These are phyloP conservation scores for Quaeritorhiza haematococci DNA, from an alignment of 371 early-diverging fungal genomes.

Conservation along the genomic window DNA sequence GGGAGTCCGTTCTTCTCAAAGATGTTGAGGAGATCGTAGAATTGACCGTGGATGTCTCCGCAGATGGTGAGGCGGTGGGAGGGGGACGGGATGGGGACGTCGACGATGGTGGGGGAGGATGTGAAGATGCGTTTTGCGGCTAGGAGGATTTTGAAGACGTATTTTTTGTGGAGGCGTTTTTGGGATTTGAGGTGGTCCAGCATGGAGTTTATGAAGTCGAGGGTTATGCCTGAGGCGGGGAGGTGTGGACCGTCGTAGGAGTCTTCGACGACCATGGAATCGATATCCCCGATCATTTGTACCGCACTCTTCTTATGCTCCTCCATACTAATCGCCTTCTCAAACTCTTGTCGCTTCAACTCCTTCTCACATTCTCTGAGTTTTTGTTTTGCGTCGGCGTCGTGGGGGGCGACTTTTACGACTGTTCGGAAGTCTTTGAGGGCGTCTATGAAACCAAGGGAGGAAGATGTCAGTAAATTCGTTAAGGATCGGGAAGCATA, in stretches of 20 bases:
- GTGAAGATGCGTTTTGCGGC: slow-evolving; percentile 66
- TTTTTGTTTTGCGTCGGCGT: slow-evolving; percentile 40
- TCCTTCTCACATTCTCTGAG: slow-evolving; percentile 82
- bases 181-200: slow-evolving; percentile 77
- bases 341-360: slow-evolving; percentile 79
- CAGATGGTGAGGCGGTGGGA: slow-evolving; percentile 80
- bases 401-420: slow-evolving; percentile 39
- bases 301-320: slow-evolving; percentile 25
- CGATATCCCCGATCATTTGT: slow-evolving; percentile 42
- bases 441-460: slow-evolving; percentile 48
- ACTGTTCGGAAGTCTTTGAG: slow-evolving; percentile 78
- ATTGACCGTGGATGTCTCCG: slow-evolving; percentile 99
- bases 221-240: slow-evolving; percentile 54
- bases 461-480: background rate
- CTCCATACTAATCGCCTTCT: slow-evolving; percentile 82
- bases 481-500: background rate
- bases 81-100: slow-evolving; percentile 71
- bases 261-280: slow-evolving; percentile 60
- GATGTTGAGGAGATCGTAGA: slow-evolving; percentile 92
- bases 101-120: slow-evolving; percentile 72
- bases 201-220: slow-evolving; percentile 72
- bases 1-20: slow-evolving; percentile 89
- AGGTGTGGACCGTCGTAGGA: slow-evolving; percentile 48
- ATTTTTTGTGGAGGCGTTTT: slow-evolving; percentile 87
- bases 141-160: slow-evolving; percentile 77